These are phyloP conservation scores for Ganoderma leucocontextum DNA, from an alignment of 1,284 basidiomycete genomes.

Conservation along the genomic window DNA sequence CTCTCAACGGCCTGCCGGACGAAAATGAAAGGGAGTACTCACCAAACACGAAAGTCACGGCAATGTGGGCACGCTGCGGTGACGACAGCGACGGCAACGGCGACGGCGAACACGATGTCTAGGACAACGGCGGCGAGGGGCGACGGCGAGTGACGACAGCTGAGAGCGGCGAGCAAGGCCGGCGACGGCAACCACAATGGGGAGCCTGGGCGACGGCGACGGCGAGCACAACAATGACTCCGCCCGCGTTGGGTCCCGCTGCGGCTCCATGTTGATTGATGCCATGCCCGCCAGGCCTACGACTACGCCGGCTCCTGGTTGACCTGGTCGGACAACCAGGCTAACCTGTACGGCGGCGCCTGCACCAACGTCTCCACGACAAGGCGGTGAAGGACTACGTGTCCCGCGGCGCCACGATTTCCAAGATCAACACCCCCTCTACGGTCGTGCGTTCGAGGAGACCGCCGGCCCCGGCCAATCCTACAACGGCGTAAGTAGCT, in stretches of 20 bases:
- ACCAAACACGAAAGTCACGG: no score
- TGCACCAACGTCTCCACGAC: slow-evolving; percentile 73
- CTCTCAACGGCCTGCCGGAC: no score
- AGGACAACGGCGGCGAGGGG: no score
- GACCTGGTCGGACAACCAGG: slow-evolving; percentile 79
- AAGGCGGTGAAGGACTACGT: slow-evolving; percentile 74
- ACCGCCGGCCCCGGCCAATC: slow-evolving; percentile 80
- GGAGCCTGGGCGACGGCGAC: no score
- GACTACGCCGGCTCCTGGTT: slow-evolving; percentile 82
- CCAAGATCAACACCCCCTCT: slow-evolving; percentile 83
- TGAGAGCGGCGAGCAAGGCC: no score
- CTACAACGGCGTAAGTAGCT: slow-evolving; percentile 67
- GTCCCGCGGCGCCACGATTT: slow-evolving; percentile 69
- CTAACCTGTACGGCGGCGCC: slow-evolving; percentile 77
- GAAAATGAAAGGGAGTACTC: no score
- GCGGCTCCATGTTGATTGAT: slow-evolving; percentile 1
- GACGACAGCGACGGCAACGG: no score
- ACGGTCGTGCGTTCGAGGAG: slow-evolving; percentile 85
- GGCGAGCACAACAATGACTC: no score
- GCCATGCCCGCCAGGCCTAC: slow-evolving; percentile 62
- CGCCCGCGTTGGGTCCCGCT: not conserved
- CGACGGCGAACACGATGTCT: no score
- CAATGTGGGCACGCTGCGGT: no score
- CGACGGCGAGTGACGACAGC: no score
- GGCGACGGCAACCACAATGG: no score